Evolutionary conservation across 1,139 yeast genomes (phyloP).

Genomic region (Pneumocystis wakefieldiae): DNA sequence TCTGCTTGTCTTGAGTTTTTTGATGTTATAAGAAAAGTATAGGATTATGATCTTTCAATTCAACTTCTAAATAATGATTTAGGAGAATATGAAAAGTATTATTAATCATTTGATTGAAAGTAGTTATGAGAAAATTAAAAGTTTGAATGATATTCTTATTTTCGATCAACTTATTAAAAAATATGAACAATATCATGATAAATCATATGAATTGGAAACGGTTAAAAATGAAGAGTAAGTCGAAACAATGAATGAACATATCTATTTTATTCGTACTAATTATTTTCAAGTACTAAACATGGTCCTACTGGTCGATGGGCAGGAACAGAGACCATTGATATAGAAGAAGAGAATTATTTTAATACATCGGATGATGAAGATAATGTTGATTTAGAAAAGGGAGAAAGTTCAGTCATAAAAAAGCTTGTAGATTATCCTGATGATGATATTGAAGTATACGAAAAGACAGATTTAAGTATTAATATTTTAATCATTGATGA

Average conservation of each 20-base stretch:
- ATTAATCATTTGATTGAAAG: constrained; percentile 37
- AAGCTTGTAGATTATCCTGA: constrained; percentile 1
- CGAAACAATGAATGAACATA: constrained; percentile 21
- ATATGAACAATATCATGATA: constrained; percentile 11
- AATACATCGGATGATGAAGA: constrained; percentile 18
- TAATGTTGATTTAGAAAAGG: constrained; percentile 15
- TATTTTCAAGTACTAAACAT: constrained; percentile 1
- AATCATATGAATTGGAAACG: constrained; percentile 1
- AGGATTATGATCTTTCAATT: constrained; percentile 17
- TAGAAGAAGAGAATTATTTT: constrained; percentile 13
- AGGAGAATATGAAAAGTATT: constrained; percentile 22
- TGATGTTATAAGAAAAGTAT: constrained; percentile 21
- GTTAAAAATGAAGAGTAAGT: constrained; percentile 1
- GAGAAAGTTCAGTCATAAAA: constrained; percentile 10
- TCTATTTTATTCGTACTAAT: constrained; percentile 7
- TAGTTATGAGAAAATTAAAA: constrained; percentile 29
- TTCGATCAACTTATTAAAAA: constrained; percentile 6
- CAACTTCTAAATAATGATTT: constrained; percentile 29
- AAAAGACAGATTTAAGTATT: background rate
- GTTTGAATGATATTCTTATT: constrained; percentile 21
- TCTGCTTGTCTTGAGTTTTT: constrained; percentile 66
- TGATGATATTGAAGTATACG: background rate
- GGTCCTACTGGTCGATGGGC: constrained; percentile 11
- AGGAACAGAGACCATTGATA: constrained; percentile 7
- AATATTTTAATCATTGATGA: background rate